Evolutionary conservation across 495 filamentous ascomycete species (phyloP), one percentile per base, ranked within the genome.

Genomic region (Aspergillus steynii): DNA sequence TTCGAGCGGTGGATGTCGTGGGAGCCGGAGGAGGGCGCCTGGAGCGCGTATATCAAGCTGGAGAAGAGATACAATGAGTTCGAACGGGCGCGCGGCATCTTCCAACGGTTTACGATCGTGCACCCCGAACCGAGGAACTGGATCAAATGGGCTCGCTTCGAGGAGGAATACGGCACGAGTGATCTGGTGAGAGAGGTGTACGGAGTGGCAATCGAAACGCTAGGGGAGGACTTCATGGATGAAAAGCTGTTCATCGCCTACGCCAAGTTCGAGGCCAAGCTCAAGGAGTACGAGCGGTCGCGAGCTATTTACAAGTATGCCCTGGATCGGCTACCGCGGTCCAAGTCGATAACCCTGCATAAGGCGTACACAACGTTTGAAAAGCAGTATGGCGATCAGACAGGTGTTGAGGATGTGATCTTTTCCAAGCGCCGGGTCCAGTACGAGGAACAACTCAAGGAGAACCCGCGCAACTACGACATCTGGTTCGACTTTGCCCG

Each of bases 1-100:
- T 99, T 98, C 72, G 96, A 99, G 78, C 82, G 95, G 49, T 99
- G 96, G 96, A 93, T 98, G 90, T 87, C 89, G 58, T 99, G 95
- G 95, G 90, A 97, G 73, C 95, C 95, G 4, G 92, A 96, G 60
- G 95, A 97, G 82, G 88, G 88, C 42, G 96, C 96, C 1, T 99
- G 95, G 95, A 85, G 85, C 64, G 90, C 93, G 51, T 97, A 97
- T 69, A 96, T 99, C 76, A 96, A 96, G 78, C 72, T 99, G 46
- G 95, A 99, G 78, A 97, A 96, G 79, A 82, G 95, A 51, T 97
- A 98, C 68, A 86, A 85, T 58, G 95, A 99, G 74, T 96, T 87
- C 69, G 88, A 92, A 53, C 77, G 93, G 62, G 94, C 92, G 29
- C 80, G 95, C 31, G 84, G 83, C 54, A 93, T 98, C 55, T 97